Evolutionary conservation across 1,284 basidiomycete species (phyloP), one percentile per base, ranked within the genome.

Genomic region (Volvariella volvacea): DNA sequence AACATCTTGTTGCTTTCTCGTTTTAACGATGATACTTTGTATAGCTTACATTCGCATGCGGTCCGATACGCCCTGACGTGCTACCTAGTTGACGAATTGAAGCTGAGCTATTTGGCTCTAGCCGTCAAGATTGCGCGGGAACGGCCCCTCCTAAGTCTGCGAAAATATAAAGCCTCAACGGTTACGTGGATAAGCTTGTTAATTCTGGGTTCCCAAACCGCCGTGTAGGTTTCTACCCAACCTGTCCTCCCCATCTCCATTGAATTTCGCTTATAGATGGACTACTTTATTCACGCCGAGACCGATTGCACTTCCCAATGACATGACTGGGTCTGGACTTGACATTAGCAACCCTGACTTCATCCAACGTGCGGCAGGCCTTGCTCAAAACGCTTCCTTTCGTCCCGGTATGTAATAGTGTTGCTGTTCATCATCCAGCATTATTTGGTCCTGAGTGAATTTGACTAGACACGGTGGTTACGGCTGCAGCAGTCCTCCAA

Each of bases 271-370:
- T 44, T 22, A 30, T 45, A 47, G 52, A 10, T 54, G 47, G 43
- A 46, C 49, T 3, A 54, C 52, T 2, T 44, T 54, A 4, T 32
- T 50, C 15, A 43, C 43, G 6, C 51, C 52, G 2, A 49, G 49
- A 39, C 33, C 22, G 4, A 51, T 54, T 10, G 34, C 46, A 36
- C 22, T 49, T 19, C 30, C 44, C 10, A 41, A 46, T 1, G 22
- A 34, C 3, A 54, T 54, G 42, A 30, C 44, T n/a, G 52, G 52
- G 9, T 50, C 48, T 36, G 52, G 52, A 33, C 41, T 54, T 14
- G 48, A 54, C 36, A 34, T 54, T n/a, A 30, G 41, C 2, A 52
- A 46, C 19, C 16, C 39, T 3, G 46, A 43, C 20, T 54, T 54
- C 34, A 36, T 36, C n/a, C 14, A 36, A 15, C 42, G 43, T 32